Conservation (phyloP, 108 stramenopile genomes). For the Thalassiosira profunda region DNA sequence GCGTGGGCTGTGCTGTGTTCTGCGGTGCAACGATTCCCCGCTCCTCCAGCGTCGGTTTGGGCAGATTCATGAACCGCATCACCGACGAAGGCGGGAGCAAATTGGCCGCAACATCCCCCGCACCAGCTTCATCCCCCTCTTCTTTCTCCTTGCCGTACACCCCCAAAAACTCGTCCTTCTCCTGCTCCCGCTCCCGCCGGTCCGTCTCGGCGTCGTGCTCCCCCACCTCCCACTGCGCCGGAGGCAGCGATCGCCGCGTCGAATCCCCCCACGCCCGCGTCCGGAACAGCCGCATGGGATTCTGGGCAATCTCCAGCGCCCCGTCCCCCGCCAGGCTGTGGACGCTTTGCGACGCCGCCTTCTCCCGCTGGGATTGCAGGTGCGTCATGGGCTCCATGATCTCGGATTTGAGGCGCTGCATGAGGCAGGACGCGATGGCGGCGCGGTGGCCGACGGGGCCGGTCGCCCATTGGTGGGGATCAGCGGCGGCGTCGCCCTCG, state of each 20-base stretch:
- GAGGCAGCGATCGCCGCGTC: conserved; percentile 12
- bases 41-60: too few species aligned
- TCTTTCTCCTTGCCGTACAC: conserved; percentile 20
- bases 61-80: too few species aligned
- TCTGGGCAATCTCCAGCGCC: conserved; percentile 27
- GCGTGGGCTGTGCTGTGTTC: too few species aligned
- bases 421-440: conserved; percentile 75
- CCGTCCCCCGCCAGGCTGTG: conserved; percentile 11
- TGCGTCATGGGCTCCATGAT: conserved; percentile 74
- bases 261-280: not conserved
- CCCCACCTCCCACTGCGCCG: conserved; percentile 51
- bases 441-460: conserved; percentile 60
- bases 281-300: conserved; percentile 34
- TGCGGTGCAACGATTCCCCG: too few species aligned
- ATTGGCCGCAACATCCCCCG: not conserved
- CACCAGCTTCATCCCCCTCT: not conserved
- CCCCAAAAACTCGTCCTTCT: conserved; percentile 36
- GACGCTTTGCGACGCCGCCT: not conserved
- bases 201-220: conserved; percentile 31
- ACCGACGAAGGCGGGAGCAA: too few species aligned
- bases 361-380: conserved; percentile 68
- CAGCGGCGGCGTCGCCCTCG: not conserved
- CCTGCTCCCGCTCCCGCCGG: conserved; percentile 25
- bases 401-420: conserved; percentile 60
- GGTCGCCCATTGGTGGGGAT: conserved; percentile 30